Evolutionary conservation across 2,329 filamentous ascomycete genomes (phyloP).

Genomic region (Boeremia exigua): DNA sequence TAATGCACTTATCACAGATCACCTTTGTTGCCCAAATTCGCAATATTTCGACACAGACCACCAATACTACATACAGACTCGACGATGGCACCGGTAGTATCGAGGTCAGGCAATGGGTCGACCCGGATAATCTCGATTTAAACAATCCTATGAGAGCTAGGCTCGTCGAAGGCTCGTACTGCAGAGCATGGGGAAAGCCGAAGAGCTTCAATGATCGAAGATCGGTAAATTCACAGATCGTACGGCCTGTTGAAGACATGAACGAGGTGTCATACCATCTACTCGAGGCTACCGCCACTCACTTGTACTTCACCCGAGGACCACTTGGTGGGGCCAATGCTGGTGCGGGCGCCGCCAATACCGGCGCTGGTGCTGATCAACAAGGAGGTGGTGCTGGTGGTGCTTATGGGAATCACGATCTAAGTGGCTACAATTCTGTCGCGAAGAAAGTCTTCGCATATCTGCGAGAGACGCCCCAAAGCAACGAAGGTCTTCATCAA

Average conservation of each 20-base stretch:
- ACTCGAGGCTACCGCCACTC: constrained; percentile 86
- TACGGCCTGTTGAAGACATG: constrained; percentile 80
- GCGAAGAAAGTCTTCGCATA: constrained; percentile 76
- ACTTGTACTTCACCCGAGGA: constrained; percentile 81
- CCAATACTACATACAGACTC: constrained; percentile 89
- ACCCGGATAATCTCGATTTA: constrained; percentile 61
- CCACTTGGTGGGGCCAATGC: constrained; percentile 58
- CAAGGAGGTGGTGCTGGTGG: constrained; percentile 39
- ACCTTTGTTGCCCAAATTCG: constrained; percentile 92
- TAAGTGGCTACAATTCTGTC: constrained; percentile 53
- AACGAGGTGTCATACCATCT: constrained; percentile 95
- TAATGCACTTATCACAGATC: constrained; percentile 58
- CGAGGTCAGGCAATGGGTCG: constrained; percentile 89
- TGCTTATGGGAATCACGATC: constrained; percentile 43
- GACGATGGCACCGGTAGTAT: constrained; percentile 94
- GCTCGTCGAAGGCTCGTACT: constrained; percentile 77
- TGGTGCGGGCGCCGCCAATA: constrained; percentile 45
- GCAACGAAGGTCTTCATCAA: constrained; percentile 83
- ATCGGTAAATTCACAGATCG: constrained; percentile 78
- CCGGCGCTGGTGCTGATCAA: constrained; percentile 28
- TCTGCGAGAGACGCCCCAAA: constrained; percentile 70
- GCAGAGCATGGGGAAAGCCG: constrained; percentile 83
- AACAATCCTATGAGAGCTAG: constrained; percentile 57
- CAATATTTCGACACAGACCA: constrained; percentile 82
- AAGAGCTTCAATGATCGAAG: constrained; percentile 85